A percentile compares a stretch with the other conserved stretches of the same genome.
phyloP scores from a whole-genome alignment of 768 basidiomycete genomes.

The Antrodiella citrinella region DNA sequence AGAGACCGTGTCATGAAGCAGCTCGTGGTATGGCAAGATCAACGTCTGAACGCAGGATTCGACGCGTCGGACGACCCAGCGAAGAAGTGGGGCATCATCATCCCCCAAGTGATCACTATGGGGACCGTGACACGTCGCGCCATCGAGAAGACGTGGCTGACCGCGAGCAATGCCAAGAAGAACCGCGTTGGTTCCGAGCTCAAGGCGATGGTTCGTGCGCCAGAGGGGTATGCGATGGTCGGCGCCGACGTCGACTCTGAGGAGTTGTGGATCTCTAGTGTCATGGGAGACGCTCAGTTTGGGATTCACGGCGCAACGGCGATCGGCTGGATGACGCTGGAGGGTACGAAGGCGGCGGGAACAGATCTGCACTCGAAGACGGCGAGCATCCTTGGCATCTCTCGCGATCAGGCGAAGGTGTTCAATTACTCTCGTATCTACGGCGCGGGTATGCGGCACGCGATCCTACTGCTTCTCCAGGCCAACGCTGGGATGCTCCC shows the following conservation, averaged over 20 bases:
- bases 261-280: slow-evolving; percentile 97
- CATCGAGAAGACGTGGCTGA: slow-evolving; percentile 97
- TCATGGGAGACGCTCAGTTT: slow-evolving; percentile 98
- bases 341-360: slow-evolving; percentile 90
- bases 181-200: slow-evolving; percentile 98
- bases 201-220: slow-evolving; percentile 95
- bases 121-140: slow-evolving; percentile 96
- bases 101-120: slow-evolving; percentile 97
- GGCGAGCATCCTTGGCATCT: slow-evolving; percentile 85
- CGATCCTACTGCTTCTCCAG: slow-evolving; percentile 79
- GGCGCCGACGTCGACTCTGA: slow-evolving; percentile 99
- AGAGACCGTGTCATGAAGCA: slow-evolving; percentile 88
- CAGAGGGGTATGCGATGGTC: slow-evolving; percentile 87
- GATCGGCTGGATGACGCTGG: slow-evolving; percentile 98
- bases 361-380: slow-evolving; percentile 98
- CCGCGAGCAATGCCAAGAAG: slow-evolving; percentile 95
- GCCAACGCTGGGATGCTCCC: slow-evolving; percentile 72
- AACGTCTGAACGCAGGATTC: slow-evolving; percentile 46
- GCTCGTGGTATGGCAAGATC: slow-evolving; percentile 80
- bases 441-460: slow-evolving; percentile 96
- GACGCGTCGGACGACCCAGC: slow-evolving; percentile 12
- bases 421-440: slow-evolving; percentile 99
- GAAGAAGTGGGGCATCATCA: slow-evolving; percentile 79
- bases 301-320: slow-evolving; percentile 94
- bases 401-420: slow-evolving; percentile 91